phyloP scores from a whole-genome alignment of 352 stramenopile genomes.

The Phytophthora hybrid region DNA sequence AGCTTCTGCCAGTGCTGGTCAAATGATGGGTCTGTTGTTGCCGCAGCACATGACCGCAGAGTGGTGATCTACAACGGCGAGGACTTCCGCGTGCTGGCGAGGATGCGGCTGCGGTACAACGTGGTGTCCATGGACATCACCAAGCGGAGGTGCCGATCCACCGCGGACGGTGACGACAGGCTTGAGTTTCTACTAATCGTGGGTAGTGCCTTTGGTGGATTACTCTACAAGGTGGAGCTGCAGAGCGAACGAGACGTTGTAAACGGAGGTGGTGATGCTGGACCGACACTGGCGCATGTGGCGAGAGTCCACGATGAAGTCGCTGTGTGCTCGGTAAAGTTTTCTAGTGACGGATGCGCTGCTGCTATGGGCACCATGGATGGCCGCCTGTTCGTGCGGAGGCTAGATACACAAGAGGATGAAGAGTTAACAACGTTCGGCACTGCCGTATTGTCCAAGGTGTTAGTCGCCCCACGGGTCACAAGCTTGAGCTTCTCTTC shows the following conservation, averaged over 20 bases:
- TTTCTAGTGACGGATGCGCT: conserved; percentile 41
- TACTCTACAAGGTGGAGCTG: conserved; percentile 45
- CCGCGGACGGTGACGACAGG: not conserved
- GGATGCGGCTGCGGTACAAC: conserved; percentile 40
- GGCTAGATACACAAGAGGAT: conserved; percentile 15
- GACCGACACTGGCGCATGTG: conserved; percentile 1
- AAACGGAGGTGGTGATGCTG: not conserved
- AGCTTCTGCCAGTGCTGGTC: conserved; percentile 71
- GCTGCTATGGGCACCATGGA: conserved; percentile 60
- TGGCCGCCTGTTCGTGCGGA: conserved; percentile 57
- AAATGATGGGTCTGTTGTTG: conserved; percentile 38
- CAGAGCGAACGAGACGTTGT: not conserved
- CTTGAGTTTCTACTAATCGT: conserved; percentile 34
- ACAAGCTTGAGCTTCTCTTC: conserved; percentile 63
- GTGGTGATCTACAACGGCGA: conserved; percentile 47
- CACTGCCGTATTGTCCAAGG: conserved; percentile 33
- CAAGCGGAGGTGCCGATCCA: not conserved
- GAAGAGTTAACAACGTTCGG: conserved; percentile 33
- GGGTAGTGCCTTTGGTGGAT: conserved; percentile 45
- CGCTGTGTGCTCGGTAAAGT: conserved; percentile 51
- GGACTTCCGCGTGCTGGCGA: conserved; percentile 23
- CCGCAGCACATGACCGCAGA: conserved; percentile 38
- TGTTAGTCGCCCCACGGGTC: conserved; percentile 61
- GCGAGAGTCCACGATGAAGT: conserved; percentile 39
- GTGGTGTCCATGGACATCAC: conserved; percentile 50